Evolutionary conservation across 805 yeast species (phyloP).

Genomic region (Sugiyamaella boreocaroliniensis): DNA sequence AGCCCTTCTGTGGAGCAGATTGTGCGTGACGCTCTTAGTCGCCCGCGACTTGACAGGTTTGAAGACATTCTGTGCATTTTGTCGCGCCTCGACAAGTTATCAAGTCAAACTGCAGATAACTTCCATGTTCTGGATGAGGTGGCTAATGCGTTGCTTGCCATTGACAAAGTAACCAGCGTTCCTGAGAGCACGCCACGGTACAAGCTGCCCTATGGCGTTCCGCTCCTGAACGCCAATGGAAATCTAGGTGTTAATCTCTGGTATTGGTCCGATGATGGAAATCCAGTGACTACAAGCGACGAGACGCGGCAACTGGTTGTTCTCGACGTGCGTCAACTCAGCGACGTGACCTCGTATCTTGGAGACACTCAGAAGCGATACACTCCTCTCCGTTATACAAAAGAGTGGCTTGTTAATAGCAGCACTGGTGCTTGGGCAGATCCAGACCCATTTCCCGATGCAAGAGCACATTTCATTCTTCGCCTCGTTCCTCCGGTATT

Average conservation of each 20-base stretch:
- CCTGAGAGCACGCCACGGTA: background rate
- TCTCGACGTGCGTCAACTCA: constrained; percentile 1
- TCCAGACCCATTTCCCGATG: constrained; percentile 17
- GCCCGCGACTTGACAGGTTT: constrained; percentile 31
- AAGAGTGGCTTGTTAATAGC: constrained; percentile 19
- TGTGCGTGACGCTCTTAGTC: constrained; percentile 23
- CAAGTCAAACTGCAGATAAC: constrained; percentile 31
- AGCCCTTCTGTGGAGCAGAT: constrained; percentile 18
- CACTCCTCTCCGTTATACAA: constrained; percentile 11
- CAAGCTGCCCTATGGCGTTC: constrained; percentile 23
- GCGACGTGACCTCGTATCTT: background rate
- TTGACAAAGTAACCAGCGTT: background rate
- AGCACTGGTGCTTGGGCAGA: constrained; percentile 12
- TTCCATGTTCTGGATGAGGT: constrained; percentile 30
- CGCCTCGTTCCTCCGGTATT: constrained; percentile 32
- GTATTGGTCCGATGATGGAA: constrained; percentile 22
- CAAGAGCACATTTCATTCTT: constrained; percentile 29
- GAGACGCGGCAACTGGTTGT: background rate
- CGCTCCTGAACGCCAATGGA: constrained; percentile 26
- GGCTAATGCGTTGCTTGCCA: constrained; percentile 23
- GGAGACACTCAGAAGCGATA: background rate
- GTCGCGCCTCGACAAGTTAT: constrained; percentile 31
- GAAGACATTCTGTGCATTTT: constrained; percentile 28
- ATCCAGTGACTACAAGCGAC: background rate
- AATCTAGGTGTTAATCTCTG: constrained; percentile 30